These are phyloP conservation scores for Fraxinus cuspidata DNA, from an alignment of 257 asterid genomes.

Conservation along the genomic window DNA sequence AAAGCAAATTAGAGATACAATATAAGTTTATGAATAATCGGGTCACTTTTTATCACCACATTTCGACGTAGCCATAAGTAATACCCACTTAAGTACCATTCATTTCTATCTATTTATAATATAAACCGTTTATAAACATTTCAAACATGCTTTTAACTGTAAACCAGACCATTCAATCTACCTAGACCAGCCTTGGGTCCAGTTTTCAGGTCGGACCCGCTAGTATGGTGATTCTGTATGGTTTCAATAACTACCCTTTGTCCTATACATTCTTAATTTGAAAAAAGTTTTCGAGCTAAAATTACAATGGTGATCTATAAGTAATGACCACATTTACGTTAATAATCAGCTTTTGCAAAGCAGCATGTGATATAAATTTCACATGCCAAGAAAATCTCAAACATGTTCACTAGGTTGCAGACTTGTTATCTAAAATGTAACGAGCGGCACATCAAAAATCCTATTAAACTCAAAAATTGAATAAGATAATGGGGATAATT, in stretches of 20 bases:
- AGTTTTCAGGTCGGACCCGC: neutral
- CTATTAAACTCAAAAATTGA: neutral
- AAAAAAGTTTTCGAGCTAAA: conserved; percentile 11
- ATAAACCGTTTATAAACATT: too few species aligned
- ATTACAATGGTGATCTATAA: conserved; percentile 7
- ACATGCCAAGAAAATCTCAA: conserved; percentile 11
- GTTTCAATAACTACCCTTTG: neutral
- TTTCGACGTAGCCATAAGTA: too few species aligned
- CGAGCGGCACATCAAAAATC: conserved; percentile 11
- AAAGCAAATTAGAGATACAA: neutral
- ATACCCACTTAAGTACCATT: too few species aligned
- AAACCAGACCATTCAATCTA: neutral
- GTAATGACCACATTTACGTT: neutral
- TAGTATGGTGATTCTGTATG: neutral
- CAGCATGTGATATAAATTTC: neutral
- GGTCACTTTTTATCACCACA: too few species aligned
- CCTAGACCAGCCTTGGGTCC: neutral
- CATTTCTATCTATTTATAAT: too few species aligned
- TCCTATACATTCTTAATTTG: conserved; percentile 6
- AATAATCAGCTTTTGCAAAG: conserved; percentile 5
- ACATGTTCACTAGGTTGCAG: neutral
- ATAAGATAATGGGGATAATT: neutral
- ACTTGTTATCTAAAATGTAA: neutral
- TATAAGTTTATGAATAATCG: neutral
- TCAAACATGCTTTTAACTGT: neutral